These are phyloP conservation scores for Rutidosis leptorrhynchoides DNA, from an alignment of 129 eudicot species.

Conservation along the genomic window DNA sequence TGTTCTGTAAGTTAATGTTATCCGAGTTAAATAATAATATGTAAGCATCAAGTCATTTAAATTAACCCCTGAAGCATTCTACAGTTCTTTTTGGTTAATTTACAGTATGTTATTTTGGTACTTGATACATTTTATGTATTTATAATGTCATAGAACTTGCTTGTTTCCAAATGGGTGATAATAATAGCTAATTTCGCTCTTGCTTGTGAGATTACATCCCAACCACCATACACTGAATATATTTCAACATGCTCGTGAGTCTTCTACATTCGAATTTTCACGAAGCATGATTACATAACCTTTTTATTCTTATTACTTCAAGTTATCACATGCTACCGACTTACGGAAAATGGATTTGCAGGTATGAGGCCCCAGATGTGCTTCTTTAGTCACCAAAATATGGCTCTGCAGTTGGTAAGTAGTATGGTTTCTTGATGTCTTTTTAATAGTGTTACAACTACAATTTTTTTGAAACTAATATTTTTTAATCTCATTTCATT, in stretches of 20 bases:
- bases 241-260: constrained; percentile 92
- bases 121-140: neutral
- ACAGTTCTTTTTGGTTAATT: constrained; percentile 1
- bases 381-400: constrained; percentile 75
- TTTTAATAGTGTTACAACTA: neutral
- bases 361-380: constrained; percentile 97
- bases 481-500: constrained; percentile 4
- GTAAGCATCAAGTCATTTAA: neutral
- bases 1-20: neutral
- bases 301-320: neutral
- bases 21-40: neutral
- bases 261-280: neutral
- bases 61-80: neutral
- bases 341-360: constrained; percentile 32
- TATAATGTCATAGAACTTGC: constrained; percentile 59
- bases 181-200: constrained; percentile 94
- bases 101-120: neutral
- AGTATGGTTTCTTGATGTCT: neutral
- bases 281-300: neutral
- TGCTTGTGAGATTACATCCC: constrained; percentile 82
- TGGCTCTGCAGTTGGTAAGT: constrained; percentile 91
- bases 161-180: constrained; percentile 63
- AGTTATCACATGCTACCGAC: constrained; percentile 1
- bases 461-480: neutral
- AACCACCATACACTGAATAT: constrained; percentile 84